Percentiles rank a stretch among this genome's conserved stretches.
These are phyloP conservation scores for Verticillium klebahnii DNA, from an alignment of 2,329 filamentous ascomycete genomes.

Conservation along the genomic window DNA sequence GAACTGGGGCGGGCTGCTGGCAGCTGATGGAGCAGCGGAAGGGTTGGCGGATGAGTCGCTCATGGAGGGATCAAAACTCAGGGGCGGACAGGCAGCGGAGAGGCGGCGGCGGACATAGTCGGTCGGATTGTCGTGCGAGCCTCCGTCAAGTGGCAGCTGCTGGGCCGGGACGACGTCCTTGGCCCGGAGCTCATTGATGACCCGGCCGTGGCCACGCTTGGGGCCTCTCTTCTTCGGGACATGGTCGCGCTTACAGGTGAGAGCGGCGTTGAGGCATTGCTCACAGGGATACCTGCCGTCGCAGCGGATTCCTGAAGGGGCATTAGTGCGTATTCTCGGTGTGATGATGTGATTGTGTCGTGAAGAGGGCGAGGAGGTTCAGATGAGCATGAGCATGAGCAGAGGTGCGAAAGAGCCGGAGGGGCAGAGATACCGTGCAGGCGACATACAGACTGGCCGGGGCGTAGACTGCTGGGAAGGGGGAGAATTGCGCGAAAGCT, in stretches of 20 bases:
- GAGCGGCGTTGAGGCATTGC: conserved; percentile 53
- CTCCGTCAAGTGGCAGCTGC: conserved; percentile 20
- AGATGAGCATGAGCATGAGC: not conserved
- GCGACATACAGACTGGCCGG: conserved; percentile 9
- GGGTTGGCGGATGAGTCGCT: conserved; percentile 13
- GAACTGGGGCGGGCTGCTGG: conserved; percentile 20
- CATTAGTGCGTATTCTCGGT: not conserved
- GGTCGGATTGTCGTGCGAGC: conserved; percentile 18
- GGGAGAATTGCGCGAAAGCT: conserved; percentile 14
- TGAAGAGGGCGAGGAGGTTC: no score
- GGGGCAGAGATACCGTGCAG: conserved; percentile 6
- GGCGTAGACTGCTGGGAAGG: conserved; percentile 13
- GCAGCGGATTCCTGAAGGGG: conserved; percentile 34
- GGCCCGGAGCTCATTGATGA: conserved; percentile 56
- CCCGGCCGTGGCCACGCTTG: conserved; percentile 57
- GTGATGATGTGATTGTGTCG: not conserved
- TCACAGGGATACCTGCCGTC: conserved; percentile 49
- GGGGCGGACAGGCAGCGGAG: conserved; percentile 13
- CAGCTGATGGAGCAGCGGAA: conserved; percentile 9
- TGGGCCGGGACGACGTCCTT: conserved; percentile 29
- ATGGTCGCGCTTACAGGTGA: conserved; percentile 61
- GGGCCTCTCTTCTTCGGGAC: conserved; percentile 61
- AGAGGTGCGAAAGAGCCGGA: not conserved
- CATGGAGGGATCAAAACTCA: conserved; percentile 12
- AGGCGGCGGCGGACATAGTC: conserved; percentile 19